Evolutionary conservation across 208 protist genomes (phyloP).

Genomic region (Lotmaria passim): DNA sequence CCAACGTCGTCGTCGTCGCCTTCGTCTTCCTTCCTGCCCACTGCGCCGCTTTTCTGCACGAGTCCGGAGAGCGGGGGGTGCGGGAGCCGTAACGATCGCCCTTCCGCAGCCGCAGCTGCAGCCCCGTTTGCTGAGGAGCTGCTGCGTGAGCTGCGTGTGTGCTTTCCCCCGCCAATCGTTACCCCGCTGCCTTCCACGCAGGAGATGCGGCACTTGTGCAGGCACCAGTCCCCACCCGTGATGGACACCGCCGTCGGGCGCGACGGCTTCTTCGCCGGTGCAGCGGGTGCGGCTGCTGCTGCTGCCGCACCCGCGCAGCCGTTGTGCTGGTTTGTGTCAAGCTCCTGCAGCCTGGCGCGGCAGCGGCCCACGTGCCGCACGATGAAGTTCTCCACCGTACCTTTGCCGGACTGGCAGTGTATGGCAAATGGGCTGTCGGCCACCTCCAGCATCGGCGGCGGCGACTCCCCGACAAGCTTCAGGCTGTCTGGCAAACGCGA

Average conservation of each 20-base stretch:
- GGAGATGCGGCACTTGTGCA: slow-evolving; percentile 76
- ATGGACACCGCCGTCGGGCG: slow-evolving; percentile 68
- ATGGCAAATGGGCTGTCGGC: slow-evolving; percentile 52
- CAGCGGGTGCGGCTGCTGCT: neutral
- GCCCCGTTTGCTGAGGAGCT: neutral
- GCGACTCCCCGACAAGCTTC: slow-evolving; percentile 68
- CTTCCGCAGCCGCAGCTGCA: neutral
- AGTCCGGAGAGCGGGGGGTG: neutral
- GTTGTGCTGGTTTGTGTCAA: slow-evolving; percentile 8
- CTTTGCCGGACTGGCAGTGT: slow-evolving; percentile 61
- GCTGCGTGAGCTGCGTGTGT: neutral
- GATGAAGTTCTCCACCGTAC: slow-evolving; percentile 78
- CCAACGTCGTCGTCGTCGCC: slow-evolving; percentile 12
- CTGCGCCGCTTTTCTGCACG: neutral
- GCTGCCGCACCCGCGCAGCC: neutral
- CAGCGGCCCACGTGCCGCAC: slow-evolving; percentile 62
- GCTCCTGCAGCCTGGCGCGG: slow-evolving; percentile 18
- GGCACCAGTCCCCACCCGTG: slow-evolving; percentile 72
- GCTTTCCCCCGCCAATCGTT: slow-evolving; percentile 38
- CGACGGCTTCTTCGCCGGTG: slow-evolving; percentile 45
- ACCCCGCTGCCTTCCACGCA: slow-evolving; percentile 75
- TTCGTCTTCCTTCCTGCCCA: slow-evolving; percentile 1
- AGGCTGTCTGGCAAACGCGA: slow-evolving; percentile 67
- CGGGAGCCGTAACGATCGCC: neutral
- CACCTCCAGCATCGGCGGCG: slow-evolving; percentile 74